Percentiles rank a stretch among this genome's conserved stretches.
Conservation (phyloP, 2,329 filamentous ascomycete genomes). For the Fusarium irregulare region DNA sequence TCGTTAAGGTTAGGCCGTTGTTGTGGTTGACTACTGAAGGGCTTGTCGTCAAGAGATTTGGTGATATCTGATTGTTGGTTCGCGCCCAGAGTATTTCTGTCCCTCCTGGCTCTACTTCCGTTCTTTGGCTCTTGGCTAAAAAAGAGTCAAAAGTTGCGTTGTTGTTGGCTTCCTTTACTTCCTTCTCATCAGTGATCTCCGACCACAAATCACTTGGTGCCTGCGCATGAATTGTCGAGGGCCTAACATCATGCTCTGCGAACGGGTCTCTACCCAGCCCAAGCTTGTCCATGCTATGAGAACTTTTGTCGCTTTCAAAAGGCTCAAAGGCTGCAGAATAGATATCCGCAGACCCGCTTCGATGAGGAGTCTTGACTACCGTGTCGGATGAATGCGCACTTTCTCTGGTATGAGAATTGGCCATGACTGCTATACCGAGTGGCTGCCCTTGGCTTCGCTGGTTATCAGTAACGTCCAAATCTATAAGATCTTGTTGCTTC, state of each 20-base stretch:
- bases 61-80: conserved; percentile 15
- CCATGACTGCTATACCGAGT: neutral
- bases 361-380: conserved; percentile 51
- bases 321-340: conserved; percentile 47
- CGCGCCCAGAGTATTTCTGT: conserved; percentile 1
- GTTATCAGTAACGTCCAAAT: conserved; percentile 12
- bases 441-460: neutral
- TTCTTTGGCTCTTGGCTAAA: conserved; percentile 50
- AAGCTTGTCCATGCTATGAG: conserved; percentile 36
- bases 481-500: conserved; percentile 19
- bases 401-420: neutral
- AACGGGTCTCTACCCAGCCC: neutral
- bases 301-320: conserved; percentile 49
- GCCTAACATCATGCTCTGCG: neutral
- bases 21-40: conserved; percentile 6
- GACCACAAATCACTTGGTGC: neutral
- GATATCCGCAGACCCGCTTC: conserved; percentile 39
- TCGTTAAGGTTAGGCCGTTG: conserved; percentile 7
- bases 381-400: conserved; percentile 52
- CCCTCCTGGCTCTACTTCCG: conserved; percentile 27
- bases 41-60: conserved; percentile 5
- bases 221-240: neutral
- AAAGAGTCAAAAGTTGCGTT: conserved; percentile 44
- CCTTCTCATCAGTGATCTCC: conserved; percentile 8
- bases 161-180: conserved; percentile 4